Evolutionary conservation across 306 rosid genomes (phyloP).

Genomic region (Prunus mira): DNA sequence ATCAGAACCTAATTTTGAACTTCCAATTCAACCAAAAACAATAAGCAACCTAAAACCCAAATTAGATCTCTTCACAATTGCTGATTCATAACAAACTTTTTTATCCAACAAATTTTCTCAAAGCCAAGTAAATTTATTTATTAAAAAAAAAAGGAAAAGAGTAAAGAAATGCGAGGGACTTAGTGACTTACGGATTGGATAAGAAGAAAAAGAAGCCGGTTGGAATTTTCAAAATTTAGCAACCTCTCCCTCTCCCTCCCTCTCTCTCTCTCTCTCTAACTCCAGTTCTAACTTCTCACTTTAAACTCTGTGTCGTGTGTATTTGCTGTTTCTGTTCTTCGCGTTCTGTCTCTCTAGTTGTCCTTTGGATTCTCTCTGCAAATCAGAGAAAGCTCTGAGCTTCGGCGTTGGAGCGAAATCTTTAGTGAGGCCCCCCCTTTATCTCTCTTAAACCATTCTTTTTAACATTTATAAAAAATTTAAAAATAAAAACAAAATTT

Average conservation of each 20-base stretch:
- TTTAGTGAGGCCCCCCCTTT: constrained; percentile 27
- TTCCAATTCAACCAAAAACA: not conserved
- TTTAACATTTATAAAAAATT: constrained; percentile 5
- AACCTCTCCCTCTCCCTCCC: constrained; percentile 24
- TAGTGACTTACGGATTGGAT: constrained; percentile 60
- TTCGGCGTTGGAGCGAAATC: constrained; percentile 51
- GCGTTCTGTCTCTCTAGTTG: constrained; percentile 26
- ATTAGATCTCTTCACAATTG: constrained; percentile 35
- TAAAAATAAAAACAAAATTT: too few relatives aligned
- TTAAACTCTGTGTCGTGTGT: not conserved
- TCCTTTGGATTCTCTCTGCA: constrained; percentile 61
- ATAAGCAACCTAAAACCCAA: not conserved
- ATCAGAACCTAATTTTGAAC: not conserved
- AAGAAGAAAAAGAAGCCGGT: constrained; percentile 49
- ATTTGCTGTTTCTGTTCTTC: constrained; percentile 29
- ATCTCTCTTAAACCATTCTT: constrained; percentile 8
- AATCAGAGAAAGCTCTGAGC: constrained; percentile 50
- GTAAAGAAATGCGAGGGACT: constrained; percentile 46
- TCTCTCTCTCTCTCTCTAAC: constrained; percentile 20
- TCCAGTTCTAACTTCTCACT: not conserved
- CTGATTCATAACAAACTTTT: not conserved
- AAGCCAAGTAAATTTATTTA: not conserved
- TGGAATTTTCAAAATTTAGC: constrained; percentile 42
- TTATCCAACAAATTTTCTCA: not conserved
- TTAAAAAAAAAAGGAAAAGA: not conserved